Conservation (phyloP, 2,329 filamentous ascomycete genomes). For the Colletotrichum orbiculare region DNA sequence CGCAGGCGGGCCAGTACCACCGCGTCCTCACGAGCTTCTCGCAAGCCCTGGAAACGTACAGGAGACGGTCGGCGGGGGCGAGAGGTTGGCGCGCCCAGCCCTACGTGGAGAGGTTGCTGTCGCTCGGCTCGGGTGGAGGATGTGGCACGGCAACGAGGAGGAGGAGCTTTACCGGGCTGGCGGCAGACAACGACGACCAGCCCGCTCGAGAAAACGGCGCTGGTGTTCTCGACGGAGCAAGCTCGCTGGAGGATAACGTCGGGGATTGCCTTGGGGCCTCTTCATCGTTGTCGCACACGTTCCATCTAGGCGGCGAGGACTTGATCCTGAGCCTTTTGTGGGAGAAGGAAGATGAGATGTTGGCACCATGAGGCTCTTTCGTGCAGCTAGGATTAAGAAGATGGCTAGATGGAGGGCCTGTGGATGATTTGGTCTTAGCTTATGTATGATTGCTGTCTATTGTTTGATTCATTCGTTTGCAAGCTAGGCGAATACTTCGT, state of each 20-base stretch:
- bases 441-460: no score
- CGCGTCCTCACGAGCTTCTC: conserved; percentile 13
- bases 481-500: no score
- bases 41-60: conserved; percentile 4
- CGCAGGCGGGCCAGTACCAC: conserved; percentile 13
- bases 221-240: no score
- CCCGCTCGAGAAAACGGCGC: no score
- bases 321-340: conserved; percentile 15
- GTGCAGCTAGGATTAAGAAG: no score
- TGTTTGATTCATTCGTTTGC: no score
- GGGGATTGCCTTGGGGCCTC: background rate
- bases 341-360: conserved; percentile 4
- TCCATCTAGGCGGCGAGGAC: conserved; percentile 1
- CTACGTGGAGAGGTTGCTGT: conserved; percentile 16
- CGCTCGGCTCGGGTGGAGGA: background rate
- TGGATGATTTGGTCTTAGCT: no score
- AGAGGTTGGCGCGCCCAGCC: background rate
- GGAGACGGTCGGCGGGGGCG: rapidly evolving
- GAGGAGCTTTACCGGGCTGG: no score
- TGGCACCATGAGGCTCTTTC: background rate
- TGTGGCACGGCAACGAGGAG: background rate
- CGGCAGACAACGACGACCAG: no score
- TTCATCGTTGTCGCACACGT: background rate
- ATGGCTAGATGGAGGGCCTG: no score
- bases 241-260: background rate